These are phyloP conservation scores for Yamadazyma buinensis DNA, from an alignment of 1,139 yeast species.

Conservation along the genomic window DNA sequence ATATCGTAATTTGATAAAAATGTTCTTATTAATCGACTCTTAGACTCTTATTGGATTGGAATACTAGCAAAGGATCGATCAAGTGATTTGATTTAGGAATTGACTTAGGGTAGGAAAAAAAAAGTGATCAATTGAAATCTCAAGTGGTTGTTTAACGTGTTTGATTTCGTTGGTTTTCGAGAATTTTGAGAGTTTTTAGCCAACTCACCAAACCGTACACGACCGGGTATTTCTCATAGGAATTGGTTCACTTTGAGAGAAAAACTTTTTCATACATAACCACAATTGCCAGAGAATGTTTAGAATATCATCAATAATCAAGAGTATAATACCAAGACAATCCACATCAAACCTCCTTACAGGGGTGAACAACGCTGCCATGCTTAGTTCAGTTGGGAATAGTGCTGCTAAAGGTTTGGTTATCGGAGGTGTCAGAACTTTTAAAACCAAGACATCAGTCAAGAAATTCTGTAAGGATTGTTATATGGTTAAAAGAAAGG, in stretches of 20 bases:
- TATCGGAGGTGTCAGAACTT: slow-evolving; percentile 18
- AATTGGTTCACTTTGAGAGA: not conserved
- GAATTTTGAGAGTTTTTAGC: slow-evolving; percentile 1
- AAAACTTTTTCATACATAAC: slow-evolving; percentile 2
- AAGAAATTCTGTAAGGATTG: slow-evolving; percentile 91
- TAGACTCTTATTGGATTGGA: no score
- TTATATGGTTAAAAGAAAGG: slow-evolving; percentile 90
- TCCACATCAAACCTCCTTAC: not conserved
- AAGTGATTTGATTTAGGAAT: no score
- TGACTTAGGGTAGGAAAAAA: no score
- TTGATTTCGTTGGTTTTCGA: slow-evolving; percentile 12
- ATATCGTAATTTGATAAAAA: no score
- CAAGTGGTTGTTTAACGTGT: slow-evolving; percentile 15
- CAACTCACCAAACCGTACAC: slow-evolving; percentile 3
- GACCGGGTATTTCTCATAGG: not conserved
- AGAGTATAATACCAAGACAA: no score
- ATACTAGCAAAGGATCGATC: no score
- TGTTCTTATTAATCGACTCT: no score
- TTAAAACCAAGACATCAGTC: slow-evolving; percentile 66
- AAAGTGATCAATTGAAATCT: no score
- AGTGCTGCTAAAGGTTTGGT: not conserved
- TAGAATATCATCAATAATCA: slow-evolving; percentile 8
- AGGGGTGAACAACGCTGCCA: not conserved
- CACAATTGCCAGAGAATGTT: slow-evolving; percentile 6
- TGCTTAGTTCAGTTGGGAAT: no score